Base-by-base conservation (phyloP, 768 basidiomycete species). In the Suillus occidentalis region DNA sequence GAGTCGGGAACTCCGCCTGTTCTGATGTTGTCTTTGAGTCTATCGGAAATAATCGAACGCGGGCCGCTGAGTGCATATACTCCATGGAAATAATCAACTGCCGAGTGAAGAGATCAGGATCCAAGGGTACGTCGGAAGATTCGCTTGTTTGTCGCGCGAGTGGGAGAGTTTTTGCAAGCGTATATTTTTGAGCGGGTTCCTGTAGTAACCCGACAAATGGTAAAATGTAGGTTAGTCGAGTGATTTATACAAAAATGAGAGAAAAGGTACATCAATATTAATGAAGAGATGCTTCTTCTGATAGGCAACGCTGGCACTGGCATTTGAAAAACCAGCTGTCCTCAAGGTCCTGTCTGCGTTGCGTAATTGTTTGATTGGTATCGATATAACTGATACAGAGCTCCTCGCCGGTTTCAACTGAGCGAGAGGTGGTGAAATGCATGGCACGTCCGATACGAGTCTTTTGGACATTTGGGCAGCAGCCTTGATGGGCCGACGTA, bases 251-350 rank as follows among this genome's bases (percentile, higher is more conserved):
- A 63, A 34, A 34, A 25, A 25, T 10, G 40, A 28, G 40, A 31
- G 31, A n/a, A 28, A 25, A 40, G 9, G 39, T 22, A 52, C 18
- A 25, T 63, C 25, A 43, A 28, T 37, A 37, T 63, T 18, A 43
- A n/a, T 37, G 14, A 20, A 14, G 18, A 28, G 20, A 42, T 34
- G 37, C n/a, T 60, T 68, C 31, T 60, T 77, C 76, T 40, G 34
- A 40, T 61, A 68, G 69, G 72, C 87, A 88, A 40, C 81, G 79
- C 31, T 72, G 66, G 70, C 87, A 88, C 13, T 67, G 71, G 71
- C 87, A 87, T 1, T 74, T 76, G 65, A 88, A 88, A 70, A 84
- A 88, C 87, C 87, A 88, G 14, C 82, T 83, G 47, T 77, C 76
- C 36, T 75, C 72, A 53, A 88, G 71, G 60, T 82, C 79, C 47